phyloP scores from a whole-genome alignment of 768 basidiomycete genomes.

The Boletellus ananiceps region DNA sequence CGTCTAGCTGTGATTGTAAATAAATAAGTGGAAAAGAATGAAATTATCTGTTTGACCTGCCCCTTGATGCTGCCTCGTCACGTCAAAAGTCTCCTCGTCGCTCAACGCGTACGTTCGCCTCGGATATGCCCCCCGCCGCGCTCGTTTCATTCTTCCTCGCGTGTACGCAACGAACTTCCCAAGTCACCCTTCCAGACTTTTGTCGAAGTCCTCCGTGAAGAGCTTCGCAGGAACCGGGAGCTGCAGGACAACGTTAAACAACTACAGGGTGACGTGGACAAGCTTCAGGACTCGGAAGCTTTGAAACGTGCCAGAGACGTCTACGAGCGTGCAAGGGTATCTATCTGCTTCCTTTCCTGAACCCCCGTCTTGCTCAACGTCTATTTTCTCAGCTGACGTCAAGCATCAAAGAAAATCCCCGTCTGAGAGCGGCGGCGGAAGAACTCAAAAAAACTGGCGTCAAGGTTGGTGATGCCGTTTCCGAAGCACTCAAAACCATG shows the following conservation, averaged over 20 bases:
- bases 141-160: slow-evolving; percentile 64
- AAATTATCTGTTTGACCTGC: slow-evolving; percentile 7
- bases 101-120: slow-evolving; percentile 27
- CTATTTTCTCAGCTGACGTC: slow-evolving; percentile 66
- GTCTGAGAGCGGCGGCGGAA: slow-evolving; percentile 86
- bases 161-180: slow-evolving; percentile 58
- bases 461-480: slow-evolving; percentile 90
- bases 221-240: slow-evolving; percentile 89
- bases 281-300: slow-evolving; percentile 93
- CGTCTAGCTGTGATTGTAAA: not conserved
- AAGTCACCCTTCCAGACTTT: slow-evolving; percentile 97
- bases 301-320: slow-evolving; percentile 89
- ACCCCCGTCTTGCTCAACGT: slow-evolving; percentile 2
- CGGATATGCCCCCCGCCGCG: slow-evolving; percentile 28
- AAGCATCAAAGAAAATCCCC: slow-evolving; percentile 94
- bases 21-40: not conserved
- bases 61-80: slow-evolving; percentile 45
- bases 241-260: slow-evolving; percentile 96
- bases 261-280: slow-evolving; percentile 95
- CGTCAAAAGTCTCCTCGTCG: slow-evolving; percentile 36
- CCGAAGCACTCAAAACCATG: slow-evolving; percentile 86
- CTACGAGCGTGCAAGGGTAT: slow-evolving; percentile 91
- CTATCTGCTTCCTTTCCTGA: slow-evolving; percentile 26
- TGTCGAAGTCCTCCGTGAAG: slow-evolving; percentile 89
- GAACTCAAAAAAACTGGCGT: slow-evolving; percentile 87